phyloP scores from a whole-genome alignment of 495 filamentous ascomycete genomes.

The Astrothelium macrocarpum region DNA sequence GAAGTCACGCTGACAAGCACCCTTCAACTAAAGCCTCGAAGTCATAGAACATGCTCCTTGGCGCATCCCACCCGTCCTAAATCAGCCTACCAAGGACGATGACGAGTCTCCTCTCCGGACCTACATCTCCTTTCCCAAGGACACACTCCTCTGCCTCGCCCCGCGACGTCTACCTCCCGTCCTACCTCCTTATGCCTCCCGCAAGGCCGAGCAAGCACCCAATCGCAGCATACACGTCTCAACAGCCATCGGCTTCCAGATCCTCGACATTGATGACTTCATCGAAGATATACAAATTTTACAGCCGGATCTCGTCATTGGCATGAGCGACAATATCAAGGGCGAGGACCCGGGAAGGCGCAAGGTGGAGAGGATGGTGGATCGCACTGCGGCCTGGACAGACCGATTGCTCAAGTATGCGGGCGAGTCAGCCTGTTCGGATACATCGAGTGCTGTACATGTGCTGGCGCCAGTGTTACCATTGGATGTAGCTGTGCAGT shows the following conservation, averaged over 20 bases:
- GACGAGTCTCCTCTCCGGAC: conserved; percentile 52
- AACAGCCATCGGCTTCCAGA: conserved; percentile 73
- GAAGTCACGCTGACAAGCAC: conserved; percentile 16
- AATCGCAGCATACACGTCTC: conserved; percentile 62
- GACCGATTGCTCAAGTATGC: not conserved
- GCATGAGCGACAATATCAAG: conserved; percentile 64
- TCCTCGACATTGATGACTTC: conserved; percentile 59
- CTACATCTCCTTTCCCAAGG: conserved; percentile 55
- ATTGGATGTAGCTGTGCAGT: conserved; percentile 61
- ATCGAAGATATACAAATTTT: conserved; percentile 49
- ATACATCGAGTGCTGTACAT: not conserved
- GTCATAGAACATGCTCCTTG: conserved; percentile 64
- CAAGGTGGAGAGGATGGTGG: conserved; percentile 70
- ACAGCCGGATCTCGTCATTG: conserved; percentile 71
- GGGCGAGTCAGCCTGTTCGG: not conserved
- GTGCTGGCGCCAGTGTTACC: conserved; percentile 78
- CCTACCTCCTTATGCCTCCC: conserved; percentile 62
- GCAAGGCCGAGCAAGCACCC: conserved; percentile 34
- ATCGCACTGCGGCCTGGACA: conserved; percentile 63
- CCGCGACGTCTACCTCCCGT: conserved; percentile 71
- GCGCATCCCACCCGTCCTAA: conserved; percentile 44
- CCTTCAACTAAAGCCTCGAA: conserved; percentile 37
- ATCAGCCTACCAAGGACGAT: conserved; percentile 14
- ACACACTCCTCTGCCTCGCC: conserved; percentile 61
- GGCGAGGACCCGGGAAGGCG: conserved; percentile 52